Base-by-base conservation (phyloP, 306 rosid genomes). In the Herpetospermum pedunculosum region DNA sequence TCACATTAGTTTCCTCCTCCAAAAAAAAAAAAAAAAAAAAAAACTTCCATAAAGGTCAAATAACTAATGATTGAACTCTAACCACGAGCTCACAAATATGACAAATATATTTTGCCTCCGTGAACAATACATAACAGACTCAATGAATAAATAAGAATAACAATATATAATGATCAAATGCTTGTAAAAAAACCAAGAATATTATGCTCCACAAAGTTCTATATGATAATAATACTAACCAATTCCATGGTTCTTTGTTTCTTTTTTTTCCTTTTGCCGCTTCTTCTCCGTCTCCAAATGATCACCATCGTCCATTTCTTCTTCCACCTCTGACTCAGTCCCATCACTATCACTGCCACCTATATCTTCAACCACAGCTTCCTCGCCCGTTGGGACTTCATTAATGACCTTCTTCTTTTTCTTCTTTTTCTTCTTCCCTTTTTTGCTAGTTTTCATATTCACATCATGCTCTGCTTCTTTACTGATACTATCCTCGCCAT, bases 151-250 rank as follows among this genome's bases (percentile, higher is more conserved):
- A 65, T 40, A 64, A 38, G 21, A 64, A n/a, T 18, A 64, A 64
- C 48, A 35, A 38, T n/a, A 41, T 21, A 5, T 41, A 26, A 16
- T 43, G 23, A 67, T 41, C 12, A 25, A 68, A 68, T 68, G 38
- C 15, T 34, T 30, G 23, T 25, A 25, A 28, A 2, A 10, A 18
- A 48, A 13, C 25, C 38, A 47, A 41, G 47, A 53, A 19, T 15
- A 8, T 12, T 32, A 35, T 59, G 71, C 12, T 49, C 38, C 55
- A 15, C 2, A n/a, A 62, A 64, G 12, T 35, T 32, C 60, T 37
- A n/a, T 2, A 62, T 9, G 69, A 58, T 52, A 11, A 58, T 13
- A 76, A 50, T 29, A 82, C 89, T 79, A 62, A 94, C 97, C 97
- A 76, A 72, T 25, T 79, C 62, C 59, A 68, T 23, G 32, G 19